A percentile compares a stretch with the other conserved stretches of the same genome.
These are phyloP conservation scores for Pichia thaimueangensis DNA, from an alignment of 805 yeast species.

Conservation along the genomic window DNA sequence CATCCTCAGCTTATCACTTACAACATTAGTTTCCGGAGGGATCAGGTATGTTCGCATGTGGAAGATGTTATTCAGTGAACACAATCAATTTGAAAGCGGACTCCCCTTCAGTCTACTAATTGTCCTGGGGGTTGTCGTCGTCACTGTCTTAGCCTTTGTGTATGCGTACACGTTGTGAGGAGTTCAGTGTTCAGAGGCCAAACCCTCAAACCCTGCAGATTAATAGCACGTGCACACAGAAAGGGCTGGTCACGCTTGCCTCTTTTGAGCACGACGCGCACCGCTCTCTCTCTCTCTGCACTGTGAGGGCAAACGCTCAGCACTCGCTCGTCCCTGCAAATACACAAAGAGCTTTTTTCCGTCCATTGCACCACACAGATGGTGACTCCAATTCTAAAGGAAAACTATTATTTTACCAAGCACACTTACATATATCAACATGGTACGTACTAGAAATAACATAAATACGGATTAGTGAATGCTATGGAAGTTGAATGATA, in stretches of 20 bases:
- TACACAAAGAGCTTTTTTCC: too few species aligned
- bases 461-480: too few species aligned
- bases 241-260: too few species aligned
- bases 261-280: background rate
- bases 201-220: background rate
- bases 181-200: background rate
- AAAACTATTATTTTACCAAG: too few species aligned
- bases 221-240: background rate
- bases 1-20: slow-evolving; percentile 38
- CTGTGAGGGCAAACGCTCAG: too few species aligned
- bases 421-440: slow-evolving; percentile 3
- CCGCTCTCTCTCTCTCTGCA: background rate
- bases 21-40: slow-evolving; percentile 38
- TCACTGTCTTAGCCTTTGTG: slow-evolving; percentile 2
- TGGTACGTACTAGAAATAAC: slow-evolving; percentile 6
- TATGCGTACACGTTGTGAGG: background rate
- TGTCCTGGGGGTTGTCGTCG: slow-evolving; percentile 21
- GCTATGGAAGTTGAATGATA: too few species aligned
- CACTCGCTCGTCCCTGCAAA: too few species aligned
- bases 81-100: slow-evolving; percentile 22
- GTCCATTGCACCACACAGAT: too few species aligned
- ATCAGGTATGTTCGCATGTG: slow-evolving; percentile 42
- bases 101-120: slow-evolving; percentile 36
- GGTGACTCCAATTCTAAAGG: too few species aligned
- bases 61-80: slow-evolving; percentile 9